These are phyloP conservation scores for Elaeis oleifera DNA, from an alignment of 202 grass and related monocot genomes.

Conservation along the genomic window DNA sequence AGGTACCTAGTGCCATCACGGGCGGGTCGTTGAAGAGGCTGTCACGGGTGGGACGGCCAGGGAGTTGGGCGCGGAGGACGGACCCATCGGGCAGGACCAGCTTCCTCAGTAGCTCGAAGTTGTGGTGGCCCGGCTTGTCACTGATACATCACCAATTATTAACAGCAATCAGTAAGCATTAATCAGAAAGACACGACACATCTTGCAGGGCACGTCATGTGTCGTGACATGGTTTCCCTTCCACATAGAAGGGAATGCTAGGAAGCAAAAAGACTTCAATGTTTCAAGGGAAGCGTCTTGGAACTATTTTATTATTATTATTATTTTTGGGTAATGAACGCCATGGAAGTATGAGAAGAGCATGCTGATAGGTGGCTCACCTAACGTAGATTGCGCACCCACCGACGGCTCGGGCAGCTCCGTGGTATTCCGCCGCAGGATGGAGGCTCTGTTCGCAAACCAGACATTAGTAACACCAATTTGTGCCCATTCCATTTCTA, in stretches of 20 bases:
- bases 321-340: too few species aligned
- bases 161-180: background rate
- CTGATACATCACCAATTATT: constrained; percentile 16
- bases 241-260: background rate
- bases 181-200: too few species aligned
- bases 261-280: too few species aligned
- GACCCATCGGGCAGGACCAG: constrained; percentile 73
- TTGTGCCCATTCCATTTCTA: too few species aligned
- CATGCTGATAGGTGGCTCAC: background rate
- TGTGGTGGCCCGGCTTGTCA: constrained; percentile 71
- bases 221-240: too few species aligned
- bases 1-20: constrained; percentile 51
- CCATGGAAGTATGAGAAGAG: too few species aligned
- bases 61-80: constrained; percentile 52
- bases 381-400: constrained; percentile 65
- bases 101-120: constrained; percentile 58
- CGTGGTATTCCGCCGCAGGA: constrained; percentile 81
- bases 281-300: too few species aligned
- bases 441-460: constrained; percentile 47
- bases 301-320: too few species aligned
- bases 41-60: constrained; percentile 53
- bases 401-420: constrained; percentile 57
- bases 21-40: constrained; percentile 74
- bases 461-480: too few species aligned
- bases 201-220: too few species aligned